Evolutionary conservation across 805 yeast genomes (phyloP), one percentile per base, ranked within the genome.

Genomic region (Suhomyces canberraensis): DNA sequence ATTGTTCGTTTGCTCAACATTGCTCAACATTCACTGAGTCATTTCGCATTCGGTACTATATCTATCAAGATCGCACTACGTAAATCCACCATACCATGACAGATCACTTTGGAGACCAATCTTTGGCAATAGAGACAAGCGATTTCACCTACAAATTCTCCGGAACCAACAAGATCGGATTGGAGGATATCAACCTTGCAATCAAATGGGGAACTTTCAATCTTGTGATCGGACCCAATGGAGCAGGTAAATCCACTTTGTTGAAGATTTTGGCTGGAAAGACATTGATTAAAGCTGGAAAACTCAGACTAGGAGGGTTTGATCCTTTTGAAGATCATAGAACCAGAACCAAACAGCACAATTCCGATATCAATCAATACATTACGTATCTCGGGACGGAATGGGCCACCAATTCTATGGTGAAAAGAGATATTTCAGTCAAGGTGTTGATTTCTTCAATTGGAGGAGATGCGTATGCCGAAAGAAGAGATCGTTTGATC

Each of bases 181-280:
- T 93, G 11, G 73, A 74, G 20, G 71, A 85, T 31, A 73, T 91
- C 43, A 67, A 71, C 25, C 52, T 93, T 27, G 47, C 65, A 9
- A 71, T 93, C 15, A 79, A 81, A 1, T 77, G 84, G 73, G 79
- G 84, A 5, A 76, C 91, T 1, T 73, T 96, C 41, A 78, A 90
- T 8, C 66, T 93, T 24, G 60, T 93, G 6, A 73, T 93, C 16
- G 98, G 98, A 0, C 95, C 98, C 9, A 90, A 90, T 51, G 98
- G 98, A 14, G 98, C 98, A 1, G 98, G 98, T 4, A 93, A 93
- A 58, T 86, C 96, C 1, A 93, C 98, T 0, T 58, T 93, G 29
- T 69, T 93, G 45, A 78, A 80, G 55, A 75, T 93, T 13, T 66
- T 93, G 14, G 95, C 97, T 0, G 98, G 98, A 3, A 91, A 91